A percentile compares a stretch with the other conserved stretches of the same genome.
Conservation (phyloP, 768 basidiomycete genomes). For the Rhodotorula diobovata region DNA sequence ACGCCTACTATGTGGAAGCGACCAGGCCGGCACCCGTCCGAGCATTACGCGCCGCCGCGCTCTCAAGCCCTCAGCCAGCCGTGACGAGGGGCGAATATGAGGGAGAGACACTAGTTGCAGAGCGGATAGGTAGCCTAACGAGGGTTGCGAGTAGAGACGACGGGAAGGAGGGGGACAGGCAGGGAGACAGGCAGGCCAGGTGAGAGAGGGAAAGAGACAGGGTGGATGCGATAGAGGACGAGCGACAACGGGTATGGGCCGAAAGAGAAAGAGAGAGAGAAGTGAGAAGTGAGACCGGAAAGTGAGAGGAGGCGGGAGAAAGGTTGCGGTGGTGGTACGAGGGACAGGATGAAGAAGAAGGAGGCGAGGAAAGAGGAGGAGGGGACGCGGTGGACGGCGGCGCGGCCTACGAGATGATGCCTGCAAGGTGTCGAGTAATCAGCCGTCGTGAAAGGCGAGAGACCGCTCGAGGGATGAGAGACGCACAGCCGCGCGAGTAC, state of each 20-base stretch:
- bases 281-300: neutral
- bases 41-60: too few relatives aligned
- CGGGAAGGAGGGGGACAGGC: neutral
- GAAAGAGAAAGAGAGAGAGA: neutral
- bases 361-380: neutral
- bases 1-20: too few relatives aligned
- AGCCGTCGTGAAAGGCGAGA: neutral
- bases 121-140: too few relatives aligned
- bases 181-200: neutral
- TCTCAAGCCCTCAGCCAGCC: too few relatives aligned
- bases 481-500: constrained; percentile 43
- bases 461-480: neutral
- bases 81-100: neutral
- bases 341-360: neutral
- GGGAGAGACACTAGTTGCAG: neutral
- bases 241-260: neutral
- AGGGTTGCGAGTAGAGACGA: too few relatives aligned
- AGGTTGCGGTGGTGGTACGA: neutral
- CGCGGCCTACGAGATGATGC: constrained; percentile 8
- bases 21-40: too few relatives aligned
- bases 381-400: too few relatives aligned
- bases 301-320: neutral
- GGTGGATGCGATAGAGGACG: too few relatives aligned
- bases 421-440: too few relatives aligned
- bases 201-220: too few relatives aligned